phyloP scores from a whole-genome alignment of 768 basidiomycete genomes.

The Boletus insuetus region DNA sequence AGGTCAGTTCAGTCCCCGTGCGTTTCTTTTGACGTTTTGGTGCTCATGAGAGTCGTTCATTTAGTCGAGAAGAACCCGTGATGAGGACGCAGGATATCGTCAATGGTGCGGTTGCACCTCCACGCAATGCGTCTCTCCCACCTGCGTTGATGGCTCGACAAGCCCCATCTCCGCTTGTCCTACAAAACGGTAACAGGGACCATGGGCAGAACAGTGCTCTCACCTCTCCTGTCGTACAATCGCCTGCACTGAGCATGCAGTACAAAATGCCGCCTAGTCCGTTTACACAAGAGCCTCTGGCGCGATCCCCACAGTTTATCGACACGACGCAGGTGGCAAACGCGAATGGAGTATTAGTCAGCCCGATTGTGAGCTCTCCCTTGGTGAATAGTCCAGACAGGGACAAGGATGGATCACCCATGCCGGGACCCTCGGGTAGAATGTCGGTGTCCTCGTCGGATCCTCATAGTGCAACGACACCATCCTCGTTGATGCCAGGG shows the following conservation, averaged over 20 bases:
- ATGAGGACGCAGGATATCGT: background rate
- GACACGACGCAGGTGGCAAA: background rate
- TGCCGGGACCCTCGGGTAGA: background rate
- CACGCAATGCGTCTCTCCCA: conserved; percentile 15
- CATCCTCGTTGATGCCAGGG: conserved; percentile 11
- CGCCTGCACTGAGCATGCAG: conserved; percentile 35
- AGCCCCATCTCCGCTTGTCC: conserved; percentile 15
- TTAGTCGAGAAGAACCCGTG: conserved; percentile 25
- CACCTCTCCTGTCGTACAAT: conserved; percentile 24
- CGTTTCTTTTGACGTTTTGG: background rate
- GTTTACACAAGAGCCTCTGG: conserved; percentile 26
- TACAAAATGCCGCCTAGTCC: conserved; percentile 38
- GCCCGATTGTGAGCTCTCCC: conserved; percentile 12
- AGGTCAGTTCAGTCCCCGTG: conserved; percentile 15
- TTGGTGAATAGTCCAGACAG: conserved; percentile 9
- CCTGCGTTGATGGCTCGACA: conserved; percentile 21
- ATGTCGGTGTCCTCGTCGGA: conserved; percentile 16
- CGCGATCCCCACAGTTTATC: conserved; percentile 3
- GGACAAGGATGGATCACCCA: conserved; percentile 23
- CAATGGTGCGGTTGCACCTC: background rate
- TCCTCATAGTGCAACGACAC: conserved; percentile 7
- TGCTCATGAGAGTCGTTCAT: background rate
- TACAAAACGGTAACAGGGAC: conserved; percentile 7
- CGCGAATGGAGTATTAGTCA: conserved; percentile 4
- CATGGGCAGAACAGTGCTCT: conserved; percentile 1